Percentiles rank a stretch among this genome's conserved stretches.
These are phyloP conservation scores for Sequoia sempervirens DNA, from an alignment of 75 land plant genomes.

Conservation along the genomic window DNA sequence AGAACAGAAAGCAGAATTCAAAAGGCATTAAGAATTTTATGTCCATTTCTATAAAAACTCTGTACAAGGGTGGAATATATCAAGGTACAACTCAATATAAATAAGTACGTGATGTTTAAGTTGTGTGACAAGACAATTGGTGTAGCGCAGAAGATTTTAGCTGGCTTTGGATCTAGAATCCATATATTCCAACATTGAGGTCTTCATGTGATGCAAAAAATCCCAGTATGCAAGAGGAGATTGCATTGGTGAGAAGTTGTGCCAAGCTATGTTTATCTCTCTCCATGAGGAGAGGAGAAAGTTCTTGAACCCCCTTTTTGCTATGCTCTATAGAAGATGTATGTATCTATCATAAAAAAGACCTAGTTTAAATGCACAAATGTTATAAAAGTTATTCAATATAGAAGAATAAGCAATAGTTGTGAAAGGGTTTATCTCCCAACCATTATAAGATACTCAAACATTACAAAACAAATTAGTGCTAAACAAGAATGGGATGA, in stretches of 20 bases:
- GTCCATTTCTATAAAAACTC: too few relatives aligned
- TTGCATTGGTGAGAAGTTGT: not conserved
- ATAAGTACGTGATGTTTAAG: not conserved
- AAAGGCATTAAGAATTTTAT: too few relatives aligned
- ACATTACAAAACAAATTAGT: too few relatives aligned
- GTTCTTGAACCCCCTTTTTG: not conserved
- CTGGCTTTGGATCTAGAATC: not conserved
- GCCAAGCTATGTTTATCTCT: not conserved
- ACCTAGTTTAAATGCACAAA: too few relatives aligned
- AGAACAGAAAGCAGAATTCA: too few relatives aligned
- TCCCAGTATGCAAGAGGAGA: not conserved
- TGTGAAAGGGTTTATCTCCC: not conserved
- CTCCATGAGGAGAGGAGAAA: not conserved
- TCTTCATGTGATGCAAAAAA: too few relatives aligned
- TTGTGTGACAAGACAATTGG: not conserved
- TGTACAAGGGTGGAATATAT: not conserved
- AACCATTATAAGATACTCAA: not conserved
- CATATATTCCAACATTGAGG: not conserved
- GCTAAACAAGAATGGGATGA: too few relatives aligned
- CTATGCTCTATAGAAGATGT: not conserved
- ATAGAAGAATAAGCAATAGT: not conserved
- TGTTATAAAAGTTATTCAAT: too few relatives aligned
- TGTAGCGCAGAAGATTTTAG: not conserved
- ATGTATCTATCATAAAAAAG: not conserved
- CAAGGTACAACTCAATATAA: not conserved